These are phyloP conservation scores for Apophysomyces ossiformis DNA, from an alignment of 371 early-diverging fungal genomes.

Conservation along the genomic window DNA sequence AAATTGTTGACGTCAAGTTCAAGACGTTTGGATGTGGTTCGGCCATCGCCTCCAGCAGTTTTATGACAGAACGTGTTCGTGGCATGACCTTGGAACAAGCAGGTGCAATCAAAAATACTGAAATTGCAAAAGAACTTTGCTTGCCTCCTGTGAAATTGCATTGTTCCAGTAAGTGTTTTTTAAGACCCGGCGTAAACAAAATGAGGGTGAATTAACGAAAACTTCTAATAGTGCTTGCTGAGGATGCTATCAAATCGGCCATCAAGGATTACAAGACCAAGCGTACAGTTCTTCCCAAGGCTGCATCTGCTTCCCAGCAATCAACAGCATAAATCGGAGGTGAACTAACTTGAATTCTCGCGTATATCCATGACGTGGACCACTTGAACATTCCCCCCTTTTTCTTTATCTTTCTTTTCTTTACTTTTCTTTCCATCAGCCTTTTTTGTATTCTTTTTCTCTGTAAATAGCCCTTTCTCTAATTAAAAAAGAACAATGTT, in stretches of 20 bases:
- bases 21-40: slow-evolving; percentile 99
- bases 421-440: neutral
- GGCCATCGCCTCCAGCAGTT: slow-evolving; percentile 95
- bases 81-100: slow-evolving; percentile 93
- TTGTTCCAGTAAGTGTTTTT: slow-evolving; percentile 83
- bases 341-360: neutral
- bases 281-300: slow-evolving; percentile 40
- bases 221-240: slow-evolving; percentile 86
- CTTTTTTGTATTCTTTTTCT: neutral
- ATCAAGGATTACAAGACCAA: slow-evolving; percentile 89
- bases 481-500: neutral
- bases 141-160: slow-evolving; percentile 99
- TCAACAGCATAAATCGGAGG: neutral
- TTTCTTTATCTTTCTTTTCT: neutral
- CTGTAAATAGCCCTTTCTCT: slow-evolving; percentile 4
- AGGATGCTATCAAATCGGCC: slow-evolving; percentile 98
- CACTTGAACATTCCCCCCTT: neutral
- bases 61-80: slow-evolving; percentile 94
- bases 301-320: slow-evolving; percentile 13
- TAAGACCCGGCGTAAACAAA: neutral
- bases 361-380: slow-evolving; percentile 9
- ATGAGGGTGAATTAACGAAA: neutral
- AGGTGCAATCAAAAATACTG: slow-evolving; percentile 92
- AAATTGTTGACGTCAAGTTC: slow-evolving; percentile 96
- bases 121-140: slow-evolving; percentile 95